Base-by-base conservation (phyloP, 2,329 filamentous ascomycete species). In the Penicillium sp. region DNA sequence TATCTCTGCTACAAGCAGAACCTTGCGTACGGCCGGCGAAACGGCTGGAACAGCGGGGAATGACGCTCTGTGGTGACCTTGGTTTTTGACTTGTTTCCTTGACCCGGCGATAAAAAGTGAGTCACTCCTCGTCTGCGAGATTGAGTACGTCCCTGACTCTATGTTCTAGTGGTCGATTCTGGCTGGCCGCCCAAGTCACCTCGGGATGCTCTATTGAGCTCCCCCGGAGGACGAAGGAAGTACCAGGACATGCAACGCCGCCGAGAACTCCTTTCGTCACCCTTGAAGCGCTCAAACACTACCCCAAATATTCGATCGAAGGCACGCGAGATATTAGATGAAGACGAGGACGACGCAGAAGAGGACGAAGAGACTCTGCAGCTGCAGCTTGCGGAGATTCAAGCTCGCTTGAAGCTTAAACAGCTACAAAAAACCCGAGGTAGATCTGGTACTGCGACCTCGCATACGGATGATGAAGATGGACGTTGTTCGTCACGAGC, bases 341-440 rank as follows among this genome's bases (percentile, higher is more conserved):
- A 59, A 27, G 63, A 68, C 34, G 69, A 73, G 3, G 76, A 81
- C 2, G 76, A 80, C 4, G 85, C 76, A 7, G 77, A 80, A n/a
- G 79, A 94, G 5, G 90, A 94, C 53, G 91, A 96, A 64, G 90
- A 97, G 71, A 94, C 82, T 1, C 69, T 97, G 21, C 81, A 94
- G 59, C 71, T 98, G 47, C 83, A 94, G 62, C 72, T 97, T 4
- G 83, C 90, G 50, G 88, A 87, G 39, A 94, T 98, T 43, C 84
- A 97, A 64, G 88, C 90, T 5, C 83, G 85, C 45, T 69, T 97
- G 36, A 93, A 84, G 65, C 67, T 97, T 50, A 97, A 96, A 66
- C 89, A 84, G 58, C 70, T 97, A 10, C 86, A 93, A 62, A 83
- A 83, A 48, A 71, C 59, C 67, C 57, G 55, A 34, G 54, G 47